Evolutionary conservation across 495 filamentous ascomycete species (phyloP).

Genomic region (Corynascus novoguineensis): DNA sequence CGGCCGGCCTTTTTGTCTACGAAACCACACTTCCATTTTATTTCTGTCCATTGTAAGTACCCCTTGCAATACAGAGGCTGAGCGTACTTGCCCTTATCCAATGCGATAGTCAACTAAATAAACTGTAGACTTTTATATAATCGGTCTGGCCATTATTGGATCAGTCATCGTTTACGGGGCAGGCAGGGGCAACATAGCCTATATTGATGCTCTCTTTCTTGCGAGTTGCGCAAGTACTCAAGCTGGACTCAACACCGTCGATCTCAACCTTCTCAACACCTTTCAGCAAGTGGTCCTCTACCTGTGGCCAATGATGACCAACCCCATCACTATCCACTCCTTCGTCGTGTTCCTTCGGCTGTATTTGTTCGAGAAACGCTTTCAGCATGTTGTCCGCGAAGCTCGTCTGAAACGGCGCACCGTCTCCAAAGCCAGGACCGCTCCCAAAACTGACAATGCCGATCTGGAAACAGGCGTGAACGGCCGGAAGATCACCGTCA

Average conservation of each 20-base stretch:
- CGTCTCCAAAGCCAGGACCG: constrained; percentile 48
- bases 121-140: constrained; percentile 66
- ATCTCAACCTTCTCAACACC: constrained; percentile 66
- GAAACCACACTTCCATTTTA: constrained; percentile 72
- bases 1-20: constrained; percentile 48
- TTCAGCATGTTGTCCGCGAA: constrained; percentile 57
- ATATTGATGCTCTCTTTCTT: constrained; percentile 89
- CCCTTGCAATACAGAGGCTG: neutral
- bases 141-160: constrained; percentile 59
- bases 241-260: constrained; percentile 83
- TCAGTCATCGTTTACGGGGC: constrained; percentile 70
- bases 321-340: constrained; percentile 85
- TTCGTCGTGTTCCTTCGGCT: constrained; percentile 85
- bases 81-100: neutral
- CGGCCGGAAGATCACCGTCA: constrained; percentile 65
- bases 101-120: constrained; percentile 6
- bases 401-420: constrained; percentile 39
- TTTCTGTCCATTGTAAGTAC: constrained; percentile 72
- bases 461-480: constrained; percentile 63
- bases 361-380: constrained; percentile 97
- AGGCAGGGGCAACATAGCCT: constrained; percentile 51
- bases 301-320: constrained; percentile 64
- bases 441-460: constrained; percentile 49
- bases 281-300: constrained; percentile 78
- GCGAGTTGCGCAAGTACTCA: constrained; percentile 76